Evolutionary conservation across 371 early-diverging fungal species (phyloP), one percentile per base, ranked within the genome.

Genomic region (Mycotypha africana): DNA sequence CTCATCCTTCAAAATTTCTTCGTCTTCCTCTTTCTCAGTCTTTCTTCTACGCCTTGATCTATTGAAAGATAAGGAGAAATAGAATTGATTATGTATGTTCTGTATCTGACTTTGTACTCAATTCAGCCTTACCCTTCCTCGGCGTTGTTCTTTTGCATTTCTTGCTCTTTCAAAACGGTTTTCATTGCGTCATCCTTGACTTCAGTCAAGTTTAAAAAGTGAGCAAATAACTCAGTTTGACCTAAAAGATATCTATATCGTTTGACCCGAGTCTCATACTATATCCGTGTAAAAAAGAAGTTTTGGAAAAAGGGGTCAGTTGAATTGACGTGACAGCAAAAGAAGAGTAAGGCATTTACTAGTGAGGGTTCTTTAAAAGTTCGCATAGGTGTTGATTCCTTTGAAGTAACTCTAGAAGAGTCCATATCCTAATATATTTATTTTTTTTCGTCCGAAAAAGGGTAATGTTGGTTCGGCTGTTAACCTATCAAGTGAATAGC

Each of bases 11-110:
- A 95, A 51, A 8, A 74, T 66, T 59, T 89, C 96, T 26, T 87
- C 93, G 57, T 97, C 97, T 59, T 97, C 97, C 57, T 96, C 95
- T 67, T 93, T 92, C 62, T 96, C 97, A 1, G 95, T 92, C 74
- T 92, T 89, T 47, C 97, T 78, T 62, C 87, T 88, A 17, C 93
- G 83, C 32, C 86, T 81, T 17, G 83, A 81, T 40, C 82, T 78
- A 46, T 39, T 21, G 44, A 44, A 37, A 34, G 5, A 39, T 31
- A n/a, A 15, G 14, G 32, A 37, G 4, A 35, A 17, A 38, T 38
- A 22, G 4, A 33, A 45, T 10, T 17, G 37, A 35, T n/a, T 23
- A 17, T 3, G 16, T 22, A 9, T 4, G 19, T 15, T 33, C 7
- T 21, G 22, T 1, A 19, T 4, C 1, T 21, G 2, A 21, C 3